These are phyloP conservation scores for Naematelia aurantialba DNA, from an alignment of 768 basidiomycete genomes.

Conservation along the genomic window DNA sequence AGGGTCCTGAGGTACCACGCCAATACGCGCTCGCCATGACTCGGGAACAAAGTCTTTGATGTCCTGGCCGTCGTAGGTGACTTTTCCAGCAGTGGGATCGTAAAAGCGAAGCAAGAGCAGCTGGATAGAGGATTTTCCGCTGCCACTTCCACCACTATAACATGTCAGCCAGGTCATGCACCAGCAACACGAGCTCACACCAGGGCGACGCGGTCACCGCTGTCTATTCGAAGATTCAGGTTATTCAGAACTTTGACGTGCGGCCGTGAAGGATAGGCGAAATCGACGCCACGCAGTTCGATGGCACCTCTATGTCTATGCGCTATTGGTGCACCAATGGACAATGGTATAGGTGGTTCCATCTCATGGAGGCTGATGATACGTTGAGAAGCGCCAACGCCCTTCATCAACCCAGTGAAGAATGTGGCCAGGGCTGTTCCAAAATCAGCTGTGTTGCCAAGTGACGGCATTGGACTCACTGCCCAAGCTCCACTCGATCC, in stretches of 20 bases:
- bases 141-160: constrained; percentile 77
- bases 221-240: constrained; percentile 71
- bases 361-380: constrained; percentile 79
- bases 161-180: neutral
- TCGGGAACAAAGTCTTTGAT: constrained; percentile 76
- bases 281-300: constrained; percentile 73
- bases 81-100: constrained; percentile 72
- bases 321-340: constrained; percentile 28
- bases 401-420: constrained; percentile 85
- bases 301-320: constrained; percentile 56
- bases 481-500: constrained; percentile 44
- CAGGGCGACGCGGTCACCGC: constrained; percentile 85
- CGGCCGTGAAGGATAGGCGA: constrained; percentile 82
- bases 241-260: constrained; percentile 74
- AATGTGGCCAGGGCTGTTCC: constrained; percentile 43
- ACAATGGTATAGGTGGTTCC: constrained; percentile 47
- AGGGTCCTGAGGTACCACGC: constrained; percentile 89
- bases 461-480: constrained; percentile 17
- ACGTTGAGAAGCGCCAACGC: constrained; percentile 82
- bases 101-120: constrained; percentile 84
- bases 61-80: constrained; percentile 81
- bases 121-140: constrained; percentile 88
- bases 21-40: constrained; percentile 82
- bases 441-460: no score
- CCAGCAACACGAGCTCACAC: constrained; percentile 62